phyloP scores from a whole-genome alignment of 768 basidiomycete genomes.

The Tricholoma saponaceum region DNA sequence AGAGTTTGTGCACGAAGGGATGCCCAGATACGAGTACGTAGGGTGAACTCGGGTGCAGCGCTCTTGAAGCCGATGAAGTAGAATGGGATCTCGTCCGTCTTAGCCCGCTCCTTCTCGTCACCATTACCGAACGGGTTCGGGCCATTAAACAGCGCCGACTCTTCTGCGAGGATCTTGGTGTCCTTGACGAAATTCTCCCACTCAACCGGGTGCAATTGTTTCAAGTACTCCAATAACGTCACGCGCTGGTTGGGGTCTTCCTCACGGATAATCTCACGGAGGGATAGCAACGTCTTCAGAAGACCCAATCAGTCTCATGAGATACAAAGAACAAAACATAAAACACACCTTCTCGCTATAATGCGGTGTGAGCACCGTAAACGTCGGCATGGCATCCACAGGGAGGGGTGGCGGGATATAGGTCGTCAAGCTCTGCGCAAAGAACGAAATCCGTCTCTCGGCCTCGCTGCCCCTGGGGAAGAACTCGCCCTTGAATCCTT shows the following conservation, averaged over 20 bases:
- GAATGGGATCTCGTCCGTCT: conserved; percentile 92
- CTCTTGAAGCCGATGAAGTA: conserved; percentile 99
- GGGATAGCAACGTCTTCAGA: conserved; percentile 80
- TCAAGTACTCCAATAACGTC: conserved; percentile 95
- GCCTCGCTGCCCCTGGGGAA: conserved; percentile 95
- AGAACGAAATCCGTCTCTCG: conserved; percentile 97
- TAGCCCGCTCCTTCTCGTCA: conserved; percentile 79
- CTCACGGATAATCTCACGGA: conserved; percentile 98
- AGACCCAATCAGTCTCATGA: neutral
- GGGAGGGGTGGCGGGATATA: conserved; percentile 89
- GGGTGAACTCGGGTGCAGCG: conserved; percentile 95
- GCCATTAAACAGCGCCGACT: conserved; percentile 83
- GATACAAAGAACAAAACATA: neutral
- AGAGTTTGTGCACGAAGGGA: conserved; percentile 97
- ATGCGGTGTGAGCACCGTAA: conserved; percentile 97
- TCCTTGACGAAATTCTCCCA: conserved; percentile 99
- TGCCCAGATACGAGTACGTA: conserved; percentile 99
- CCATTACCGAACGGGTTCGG: conserved; percentile 55
- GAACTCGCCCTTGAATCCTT: conserved; percentile 75
- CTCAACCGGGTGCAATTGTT: conserved; percentile 95
- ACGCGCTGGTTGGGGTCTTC: conserved; percentile 97
- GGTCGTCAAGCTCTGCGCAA: conserved; percentile 97
- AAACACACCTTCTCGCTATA: conserved; percentile 89
- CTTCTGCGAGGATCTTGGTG: conserved; percentile 97
- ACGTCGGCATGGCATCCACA: conserved; percentile 99